phyloP scores from a whole-genome alignment of 768 basidiomycete genomes.

The Leccinum pellstonianum region DNA sequence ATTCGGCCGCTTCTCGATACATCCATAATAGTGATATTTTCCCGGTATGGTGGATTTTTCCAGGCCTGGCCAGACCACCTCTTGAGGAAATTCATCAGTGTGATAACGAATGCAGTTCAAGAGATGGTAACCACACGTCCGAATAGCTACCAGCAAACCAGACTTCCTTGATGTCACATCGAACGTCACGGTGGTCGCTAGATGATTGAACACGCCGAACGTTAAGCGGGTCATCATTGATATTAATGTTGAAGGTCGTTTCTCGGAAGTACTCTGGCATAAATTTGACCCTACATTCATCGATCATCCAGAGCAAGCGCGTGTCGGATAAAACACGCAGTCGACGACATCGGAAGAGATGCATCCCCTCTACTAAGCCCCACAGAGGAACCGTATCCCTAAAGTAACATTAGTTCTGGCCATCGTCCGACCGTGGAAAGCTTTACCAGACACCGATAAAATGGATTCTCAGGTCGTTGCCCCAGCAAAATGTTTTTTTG shows the following conservation, averaged over 20 bases:
- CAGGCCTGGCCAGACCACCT: slow-evolving; percentile 3
- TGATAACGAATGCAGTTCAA: no score
- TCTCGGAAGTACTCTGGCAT: background rate
- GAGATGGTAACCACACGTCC: slow-evolving; percentile 22
- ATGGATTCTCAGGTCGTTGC: background rate
- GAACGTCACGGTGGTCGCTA: background rate
- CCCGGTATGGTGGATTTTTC: background rate
- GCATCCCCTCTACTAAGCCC: background rate
- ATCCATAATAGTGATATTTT: background rate
- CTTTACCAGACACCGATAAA: background rate
- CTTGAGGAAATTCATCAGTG: background rate
- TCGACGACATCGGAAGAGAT: background rate
- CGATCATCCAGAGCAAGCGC: background rate
- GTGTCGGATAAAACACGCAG: background rate
- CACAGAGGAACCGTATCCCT: background rate
- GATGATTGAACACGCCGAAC: background rate
- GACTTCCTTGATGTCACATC: background rate
- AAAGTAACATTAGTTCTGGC: background rate
- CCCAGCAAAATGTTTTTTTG: background rate
- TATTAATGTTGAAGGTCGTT: background rate
- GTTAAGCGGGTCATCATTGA: background rate
- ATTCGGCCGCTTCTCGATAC: background rate
- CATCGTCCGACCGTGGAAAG: background rate
- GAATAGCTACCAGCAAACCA: background rate
- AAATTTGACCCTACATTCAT: background rate